Conservation (phyloP, 768 basidiomycete species). For the Botryobasidium botryosum region DNA sequence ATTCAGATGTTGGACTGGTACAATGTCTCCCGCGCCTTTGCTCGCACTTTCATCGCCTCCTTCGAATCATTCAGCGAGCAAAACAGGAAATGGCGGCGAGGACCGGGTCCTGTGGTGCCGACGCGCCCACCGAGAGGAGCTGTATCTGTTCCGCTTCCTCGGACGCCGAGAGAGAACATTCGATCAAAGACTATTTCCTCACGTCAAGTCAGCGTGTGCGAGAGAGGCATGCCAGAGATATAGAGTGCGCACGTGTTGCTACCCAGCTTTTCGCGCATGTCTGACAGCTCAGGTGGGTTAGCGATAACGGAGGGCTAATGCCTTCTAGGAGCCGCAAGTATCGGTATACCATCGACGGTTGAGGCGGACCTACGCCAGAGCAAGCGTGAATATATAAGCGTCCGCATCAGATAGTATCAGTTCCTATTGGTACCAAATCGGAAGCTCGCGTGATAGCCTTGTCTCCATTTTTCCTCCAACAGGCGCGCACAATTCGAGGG, state of each 20-base stretch:
- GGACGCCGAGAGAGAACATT: slow-evolving; percentile 75
- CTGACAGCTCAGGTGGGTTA: slow-evolving; percentile 80
- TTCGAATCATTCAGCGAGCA: slow-evolving; percentile 41
- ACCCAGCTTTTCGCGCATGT: slow-evolving; percentile 78
- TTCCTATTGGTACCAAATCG: slow-evolving; percentile 46
- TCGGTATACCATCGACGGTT: slow-evolving; percentile 84
- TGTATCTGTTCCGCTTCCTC: slow-evolving; percentile 51
- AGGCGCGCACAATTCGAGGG: slow-evolving; percentile 57
- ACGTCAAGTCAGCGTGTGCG: neutral
- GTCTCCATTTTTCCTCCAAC: slow-evolving; percentile 86
- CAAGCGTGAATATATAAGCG: slow-evolving; percentile 3
- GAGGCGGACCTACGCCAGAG: slow-evolving; percentile 53
- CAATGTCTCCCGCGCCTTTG: no score
- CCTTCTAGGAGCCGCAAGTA: slow-evolving; percentile 84
- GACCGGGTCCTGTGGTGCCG: slow-evolving; percentile 50
- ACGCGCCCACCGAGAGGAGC: slow-evolving; percentile 44
- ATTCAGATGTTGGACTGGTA: no score
- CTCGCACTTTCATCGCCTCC: slow-evolving; percentile 13
- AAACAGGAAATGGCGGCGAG: slow-evolving; percentile 71
- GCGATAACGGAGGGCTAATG: slow-evolving; percentile 69
- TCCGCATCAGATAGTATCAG: neutral
- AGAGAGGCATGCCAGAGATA: neutral
- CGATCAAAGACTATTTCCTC: slow-evolving; percentile 54
- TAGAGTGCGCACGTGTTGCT: slow-evolving; percentile 45
- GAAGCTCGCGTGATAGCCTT: slow-evolving; percentile 73